phyloP scores from a whole-genome alignment of 305 asterid species.

The Salvia sclarea region DNA sequence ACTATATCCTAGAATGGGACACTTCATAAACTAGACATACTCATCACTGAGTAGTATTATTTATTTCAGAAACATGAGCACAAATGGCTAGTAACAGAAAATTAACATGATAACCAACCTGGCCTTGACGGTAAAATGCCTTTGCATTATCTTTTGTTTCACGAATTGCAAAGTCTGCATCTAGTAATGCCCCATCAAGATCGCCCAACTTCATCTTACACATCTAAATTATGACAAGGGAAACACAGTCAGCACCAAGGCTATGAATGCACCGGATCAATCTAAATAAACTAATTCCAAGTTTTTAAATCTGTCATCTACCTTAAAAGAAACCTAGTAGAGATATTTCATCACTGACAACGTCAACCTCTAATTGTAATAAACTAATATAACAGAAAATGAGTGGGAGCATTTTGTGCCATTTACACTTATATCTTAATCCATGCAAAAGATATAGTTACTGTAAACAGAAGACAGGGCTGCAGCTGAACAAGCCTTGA shows the following conservation, averaged over 20 bases:
- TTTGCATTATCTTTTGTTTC: constrained; percentile 85
- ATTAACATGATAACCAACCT: constrained; percentile 46
- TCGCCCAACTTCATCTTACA: constrained; percentile 90
- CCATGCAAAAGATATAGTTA: neutral
- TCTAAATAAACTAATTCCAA: constrained; percentile 1
- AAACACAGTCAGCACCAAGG: constrained; percentile 3
- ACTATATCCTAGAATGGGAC: neutral
- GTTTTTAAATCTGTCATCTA: neutral
- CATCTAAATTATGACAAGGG: constrained; percentile 44
- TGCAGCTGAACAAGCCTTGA: neutral
- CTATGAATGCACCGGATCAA: neutral
- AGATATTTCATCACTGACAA: neutral
- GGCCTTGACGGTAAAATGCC: constrained; percentile 93
- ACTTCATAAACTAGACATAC: neutral
- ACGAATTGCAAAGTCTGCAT: constrained; percentile 82
- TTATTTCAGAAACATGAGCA: neutral
- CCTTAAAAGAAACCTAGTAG: neutral
- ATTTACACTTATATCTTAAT: neutral
- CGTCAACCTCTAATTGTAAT: neutral
- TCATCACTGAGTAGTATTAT: too few relatives aligned
- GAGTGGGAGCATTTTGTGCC: neutral
- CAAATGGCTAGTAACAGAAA: constrained; percentile 1
- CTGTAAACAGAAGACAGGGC: too few relatives aligned
- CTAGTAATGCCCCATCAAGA: constrained; percentile 77
- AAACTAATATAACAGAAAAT: neutral